These are phyloP conservation scores for Citrus sp. DNA, from an alignment of 345 rosid genomes.

Conservation along the genomic window DNA sequence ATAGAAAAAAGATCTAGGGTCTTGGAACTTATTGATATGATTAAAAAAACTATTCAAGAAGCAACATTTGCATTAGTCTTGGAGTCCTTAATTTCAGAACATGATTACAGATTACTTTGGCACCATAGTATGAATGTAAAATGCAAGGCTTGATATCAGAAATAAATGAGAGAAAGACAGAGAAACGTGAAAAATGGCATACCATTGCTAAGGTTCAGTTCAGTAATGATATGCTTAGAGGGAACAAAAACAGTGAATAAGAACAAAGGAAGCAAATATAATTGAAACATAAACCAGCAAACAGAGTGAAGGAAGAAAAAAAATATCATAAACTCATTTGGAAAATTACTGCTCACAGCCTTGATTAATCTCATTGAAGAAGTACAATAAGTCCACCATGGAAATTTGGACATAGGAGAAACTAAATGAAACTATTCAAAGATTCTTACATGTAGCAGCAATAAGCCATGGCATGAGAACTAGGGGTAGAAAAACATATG, in stretches of 20 bases:
- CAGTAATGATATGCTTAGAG: neutral
- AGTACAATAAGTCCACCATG: neutral
- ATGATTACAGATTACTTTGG: neutral
- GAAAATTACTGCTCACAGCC: neutral
- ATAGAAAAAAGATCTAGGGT: neutral
- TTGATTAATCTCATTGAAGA: constrained; percentile 1
- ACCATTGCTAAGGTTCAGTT: neutral
- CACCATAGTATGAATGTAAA: neutral
- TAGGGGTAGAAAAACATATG: constrained; percentile 70
- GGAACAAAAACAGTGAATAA: neutral
- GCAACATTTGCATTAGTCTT: neutral
- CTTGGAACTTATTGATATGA: neutral
- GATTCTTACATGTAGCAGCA: constrained; percentile 62
- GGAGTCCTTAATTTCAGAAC: neutral
- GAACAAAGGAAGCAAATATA: neutral
- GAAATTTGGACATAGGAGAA: constrained; percentile 1
- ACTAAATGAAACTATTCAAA: constrained; percentile 4
- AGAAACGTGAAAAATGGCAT: neutral
- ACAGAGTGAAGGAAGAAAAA: neutral
- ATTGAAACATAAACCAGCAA: neutral
- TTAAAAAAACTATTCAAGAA: neutral
- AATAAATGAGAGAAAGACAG: neutral
- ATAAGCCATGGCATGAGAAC: constrained; percentile 73
- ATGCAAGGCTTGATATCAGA: neutral
- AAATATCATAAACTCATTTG: neutral